Base-by-base conservation (phyloP, 2,329 filamentous ascomycete genomes). In the Blastomyces silverae region DNA sequence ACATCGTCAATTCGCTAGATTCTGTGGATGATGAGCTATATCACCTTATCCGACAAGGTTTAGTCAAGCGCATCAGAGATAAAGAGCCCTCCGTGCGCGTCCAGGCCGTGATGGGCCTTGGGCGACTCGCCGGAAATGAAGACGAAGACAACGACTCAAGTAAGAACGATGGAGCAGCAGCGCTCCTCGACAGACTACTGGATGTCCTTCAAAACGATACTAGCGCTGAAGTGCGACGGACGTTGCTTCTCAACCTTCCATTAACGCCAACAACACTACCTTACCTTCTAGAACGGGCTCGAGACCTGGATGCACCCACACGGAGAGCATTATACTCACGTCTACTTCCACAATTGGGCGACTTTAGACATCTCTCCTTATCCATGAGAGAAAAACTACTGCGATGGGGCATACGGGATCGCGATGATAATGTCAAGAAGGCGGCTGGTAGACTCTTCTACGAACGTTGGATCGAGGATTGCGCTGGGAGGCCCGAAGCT, bases 391-490 rank as follows among this genome's bases (percentile, higher is more conserved):
- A 99, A 77, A 97, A 97, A 77, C 83, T 99, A 42, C 83, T 99
- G 37, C 86, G 94, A 50, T 99, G 94, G 94, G 94, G 94, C 61
- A 81, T 99, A 52, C 87, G 92, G 50, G 94, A 99, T 75, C 86
- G 94, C 76, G 94, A 99, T 70, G 93, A 97, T 69, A 91, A 89
- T 70, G 94, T 99, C 15, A 87, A 92, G 62, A 96, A 96, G 75
- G 93, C 93, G 10, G 90, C 94, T 3, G 91, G 90, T 8, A 88
- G 90, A 57, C 82, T 97, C 7, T 99, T 99, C 79, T 87, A 89
- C 67, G 92, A 97, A 73, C 86, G 91, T n/a, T 99, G 94, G 94
- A 93, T 99, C 67, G 93, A 97, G 73, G 91, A 97, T 73, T 97
- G 92, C 71, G 92, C 90, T 6, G 88, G 88, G 1, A 82, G 84